Base-by-base conservation (phyloP, 2,329 filamentous ascomycete genomes). In the Pseudogymnoascus sp. region DNA sequence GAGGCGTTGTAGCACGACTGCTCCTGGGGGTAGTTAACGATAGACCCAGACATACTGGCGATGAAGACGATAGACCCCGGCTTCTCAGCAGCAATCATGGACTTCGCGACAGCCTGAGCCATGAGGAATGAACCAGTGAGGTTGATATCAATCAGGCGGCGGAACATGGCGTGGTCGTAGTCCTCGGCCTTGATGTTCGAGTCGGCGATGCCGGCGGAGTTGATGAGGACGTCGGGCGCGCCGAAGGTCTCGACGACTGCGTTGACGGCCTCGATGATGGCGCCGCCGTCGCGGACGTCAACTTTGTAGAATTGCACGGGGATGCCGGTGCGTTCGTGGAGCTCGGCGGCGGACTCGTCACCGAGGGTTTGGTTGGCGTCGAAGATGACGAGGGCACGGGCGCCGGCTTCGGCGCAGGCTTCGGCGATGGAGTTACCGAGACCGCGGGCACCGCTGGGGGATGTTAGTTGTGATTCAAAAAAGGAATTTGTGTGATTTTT, bases 1-100 rank as follows among this genome's bases (percentile, higher is more conserved):
- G 88, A 90, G 31, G 89, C 89, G 73, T 93, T 93, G 84, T 93
- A 93, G 77, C 87, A 90, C 57, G 82, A 86, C 79, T 93, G 90
- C 79, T 92, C 88, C 78, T 93, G 90, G 6, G 90, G 90, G 80
- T 88, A 92, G 84, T 93, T 93, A 82, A 92, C 90, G 68, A 93
- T 86, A 78, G 86, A 85, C 69, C 90, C 90, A 61, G 88, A 91
- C 90, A 93, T 92, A 72, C 87, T 90, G 34, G 88, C 89, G 62
- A 92, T 85, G 67, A 92, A 84, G 72, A 93, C 82, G 73, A 93
- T 89, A 72, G 84, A 88, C 45, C 90, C 90, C 13, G 87, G 85
- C 77, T 86, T 87, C 73, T 83, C 81, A 64, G 85, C 83, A n/a
- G 81, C 79, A 77, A 92, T 92, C 88, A 92, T 92, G 70, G 84